A percentile compares a stretch with the other conserved stretches of the same genome.
These are phyloP conservation scores for Avena insularis DNA, from an alignment of 176 grass and related monocot genomes.

Conservation along the genomic window DNA sequence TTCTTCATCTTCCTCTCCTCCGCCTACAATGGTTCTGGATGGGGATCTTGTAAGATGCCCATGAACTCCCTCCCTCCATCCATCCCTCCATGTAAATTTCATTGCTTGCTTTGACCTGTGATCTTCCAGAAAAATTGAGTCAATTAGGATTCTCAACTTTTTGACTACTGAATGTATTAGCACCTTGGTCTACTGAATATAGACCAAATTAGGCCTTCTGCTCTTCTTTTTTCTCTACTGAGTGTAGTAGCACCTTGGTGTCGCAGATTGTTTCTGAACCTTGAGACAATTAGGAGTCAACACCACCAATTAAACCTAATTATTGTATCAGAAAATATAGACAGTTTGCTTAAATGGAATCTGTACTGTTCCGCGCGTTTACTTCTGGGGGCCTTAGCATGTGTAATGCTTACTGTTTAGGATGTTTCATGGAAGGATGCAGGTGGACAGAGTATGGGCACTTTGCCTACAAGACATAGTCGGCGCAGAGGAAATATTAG, in stretches of 20 bases:
- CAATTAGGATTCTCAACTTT: neutral
- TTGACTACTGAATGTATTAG: neutral
- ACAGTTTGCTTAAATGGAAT: neutral
- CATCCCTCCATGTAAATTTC: neutral
- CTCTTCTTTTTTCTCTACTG: neutral
- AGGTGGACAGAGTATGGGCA: conserved; percentile 57
- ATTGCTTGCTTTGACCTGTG: neutral
- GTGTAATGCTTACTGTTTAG: conserved; percentile 8
- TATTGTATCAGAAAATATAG: neutral
- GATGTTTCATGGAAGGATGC: conserved; percentile 37
- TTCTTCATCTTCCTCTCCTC: neutral
- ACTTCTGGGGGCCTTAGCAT: neutral
- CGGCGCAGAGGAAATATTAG: conserved; percentile 27
- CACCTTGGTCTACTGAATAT: neutral
- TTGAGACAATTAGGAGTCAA: neutral
- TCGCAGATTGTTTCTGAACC: neutral
- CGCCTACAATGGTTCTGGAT: neutral
- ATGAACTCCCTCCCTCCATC: neutral
- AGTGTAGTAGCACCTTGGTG: neutral
- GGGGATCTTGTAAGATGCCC: conserved; percentile 47
- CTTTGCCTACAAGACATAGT: conserved; percentile 47
- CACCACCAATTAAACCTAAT: neutral
- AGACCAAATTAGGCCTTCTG: no score
- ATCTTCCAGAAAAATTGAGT: neutral
- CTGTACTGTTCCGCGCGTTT: neutral